A percentile compares a stretch with the other conserved stretches of the same genome.
These are phyloP conservation scores for Eimeria tenella DNA, from an alignment of 169 alveolate species.

Conservation along the genomic window DNA sequence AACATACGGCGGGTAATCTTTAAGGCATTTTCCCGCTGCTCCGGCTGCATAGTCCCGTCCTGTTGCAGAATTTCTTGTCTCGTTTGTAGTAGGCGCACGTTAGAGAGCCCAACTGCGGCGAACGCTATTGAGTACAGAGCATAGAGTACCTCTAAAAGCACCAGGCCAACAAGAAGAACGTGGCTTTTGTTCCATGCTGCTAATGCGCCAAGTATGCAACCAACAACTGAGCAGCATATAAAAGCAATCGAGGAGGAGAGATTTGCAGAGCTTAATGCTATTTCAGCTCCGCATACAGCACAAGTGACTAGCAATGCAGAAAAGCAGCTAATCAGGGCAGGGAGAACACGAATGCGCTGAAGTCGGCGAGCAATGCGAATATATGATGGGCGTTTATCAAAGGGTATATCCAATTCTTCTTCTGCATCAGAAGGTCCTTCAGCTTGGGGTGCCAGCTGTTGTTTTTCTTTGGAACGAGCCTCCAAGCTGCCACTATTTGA, in stretches of 20 bases:
- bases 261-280: conserved; percentile 18
- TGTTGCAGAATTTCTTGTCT: background rate
- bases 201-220: background rate
- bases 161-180: conserved; percentile 56
- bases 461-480: background rate
- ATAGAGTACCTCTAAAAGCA: conserved; percentile 33
- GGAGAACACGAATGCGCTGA: conserved; percentile 21
- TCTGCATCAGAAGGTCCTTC: background rate
- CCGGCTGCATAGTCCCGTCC: conserved; percentile 34
- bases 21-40: conserved; percentile 52
- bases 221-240: conserved; percentile 13
- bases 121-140: conserved; percentile 59
- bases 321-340: conserved; percentile 28
- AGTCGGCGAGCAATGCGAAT: conserved; percentile 27
- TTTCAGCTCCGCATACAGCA: conserved; percentile 40
- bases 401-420: background rate
- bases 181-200: conserved; percentile 55
- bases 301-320: conserved; percentile 36
- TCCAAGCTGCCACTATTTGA: background rate
- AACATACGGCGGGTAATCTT: conserved; percentile 19
- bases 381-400: conserved; percentile 51
- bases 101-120: conserved; percentile 27
- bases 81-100: conserved; percentile 12
- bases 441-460: background rate
- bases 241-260: conserved; percentile 12